Conservation (phyloP, 768 basidiomycete genomes). For the Cystobasidium onofrii region DNA sequence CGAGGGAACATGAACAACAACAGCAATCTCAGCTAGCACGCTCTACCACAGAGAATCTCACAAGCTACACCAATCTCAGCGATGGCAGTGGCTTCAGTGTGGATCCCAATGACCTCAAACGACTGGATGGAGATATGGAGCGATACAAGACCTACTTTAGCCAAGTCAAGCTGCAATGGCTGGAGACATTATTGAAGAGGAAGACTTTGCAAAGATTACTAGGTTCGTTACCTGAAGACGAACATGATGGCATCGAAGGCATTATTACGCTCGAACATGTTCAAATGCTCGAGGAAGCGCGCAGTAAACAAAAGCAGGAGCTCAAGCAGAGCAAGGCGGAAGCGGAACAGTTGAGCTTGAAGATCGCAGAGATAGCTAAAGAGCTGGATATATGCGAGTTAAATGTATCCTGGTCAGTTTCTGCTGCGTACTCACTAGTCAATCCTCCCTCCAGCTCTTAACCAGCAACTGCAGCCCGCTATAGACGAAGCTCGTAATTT, state of each 20-base stretch:
- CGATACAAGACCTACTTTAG: conserved; percentile 27
- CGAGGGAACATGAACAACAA: conserved; percentile 1
- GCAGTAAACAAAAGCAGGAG: conserved; percentile 4
- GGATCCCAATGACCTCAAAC: conserved; percentile 25
- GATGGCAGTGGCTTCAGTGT: conserved; percentile 12
- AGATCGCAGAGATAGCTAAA: conserved; percentile 3
- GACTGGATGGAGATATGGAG: conserved; percentile 11
- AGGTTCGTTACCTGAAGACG: not conserved
- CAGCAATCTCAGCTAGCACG: conserved; percentile 9
- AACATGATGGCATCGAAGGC: conserved; percentile 6
- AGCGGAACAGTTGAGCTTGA: conserved; percentile 4
- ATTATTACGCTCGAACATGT: conserved; percentile 2
- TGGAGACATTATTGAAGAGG: conserved; percentile 19
- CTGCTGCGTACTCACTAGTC: not conserved
- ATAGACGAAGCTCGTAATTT: conserved; percentile 24
- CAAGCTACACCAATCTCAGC: conserved; percentile 27
- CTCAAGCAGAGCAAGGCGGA: conserved; percentile 22
- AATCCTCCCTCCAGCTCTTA: conserved; percentile 12
- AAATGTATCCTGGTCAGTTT: not conserved
- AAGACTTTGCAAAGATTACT: conserved; percentile 13
- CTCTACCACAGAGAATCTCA: conserved; percentile 24
- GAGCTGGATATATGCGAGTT: conserved; percentile 10
- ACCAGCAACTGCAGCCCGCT: conserved; percentile 17
- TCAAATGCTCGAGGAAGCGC: not conserved
- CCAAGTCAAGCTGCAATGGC: conserved; percentile 29